Conservation (phyloP, 257 asterid genomes). For the Parsonsia alboflavescens region DNA sequence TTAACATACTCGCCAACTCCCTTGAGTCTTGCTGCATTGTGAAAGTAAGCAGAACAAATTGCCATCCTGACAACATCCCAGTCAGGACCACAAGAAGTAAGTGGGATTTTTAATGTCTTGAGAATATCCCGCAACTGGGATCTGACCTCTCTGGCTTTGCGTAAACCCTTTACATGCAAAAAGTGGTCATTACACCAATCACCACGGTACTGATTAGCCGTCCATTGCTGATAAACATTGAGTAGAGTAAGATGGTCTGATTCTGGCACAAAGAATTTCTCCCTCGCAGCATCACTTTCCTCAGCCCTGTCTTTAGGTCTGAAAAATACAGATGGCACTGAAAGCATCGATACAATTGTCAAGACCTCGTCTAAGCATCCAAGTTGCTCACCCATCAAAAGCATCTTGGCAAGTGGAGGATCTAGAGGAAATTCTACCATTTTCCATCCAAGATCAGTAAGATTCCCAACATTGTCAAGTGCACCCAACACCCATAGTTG, state of each 20-base stretch:
- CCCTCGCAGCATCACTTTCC: conserved; percentile 96
- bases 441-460: conserved; percentile 87
- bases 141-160: conserved; percentile 89
- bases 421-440: conserved; percentile 99
- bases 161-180: conserved; percentile 80
- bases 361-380: conserved; percentile 77
- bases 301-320: conserved; percentile 93
- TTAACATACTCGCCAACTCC: conserved; percentile 90
- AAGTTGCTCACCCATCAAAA: conserved; percentile 75
- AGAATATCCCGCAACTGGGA: conserved; percentile 80
- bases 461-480: conserved; percentile 72
- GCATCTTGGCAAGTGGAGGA: conserved; percentile 98
- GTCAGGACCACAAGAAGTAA: conserved; percentile 81
- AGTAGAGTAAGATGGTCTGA: conserved; percentile 88
- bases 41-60: conserved; percentile 90
- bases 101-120: conserved; percentile 63
- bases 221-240: conserved; percentile 87
- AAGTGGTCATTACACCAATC: conserved; percentile 96
- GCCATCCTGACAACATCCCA: conserved; percentile 90
- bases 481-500: conserved; percentile 98
- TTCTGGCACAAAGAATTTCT: conserved; percentile 89
- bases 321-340: conserved; percentile 91
- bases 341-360: conserved; percentile 93
- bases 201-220: conserved; percentile 70
- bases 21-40: conserved; percentile 70